phyloP scores from a whole-genome alignment of 2,329 filamentous ascomycete species.

The Fusarium sp. region DNA sequence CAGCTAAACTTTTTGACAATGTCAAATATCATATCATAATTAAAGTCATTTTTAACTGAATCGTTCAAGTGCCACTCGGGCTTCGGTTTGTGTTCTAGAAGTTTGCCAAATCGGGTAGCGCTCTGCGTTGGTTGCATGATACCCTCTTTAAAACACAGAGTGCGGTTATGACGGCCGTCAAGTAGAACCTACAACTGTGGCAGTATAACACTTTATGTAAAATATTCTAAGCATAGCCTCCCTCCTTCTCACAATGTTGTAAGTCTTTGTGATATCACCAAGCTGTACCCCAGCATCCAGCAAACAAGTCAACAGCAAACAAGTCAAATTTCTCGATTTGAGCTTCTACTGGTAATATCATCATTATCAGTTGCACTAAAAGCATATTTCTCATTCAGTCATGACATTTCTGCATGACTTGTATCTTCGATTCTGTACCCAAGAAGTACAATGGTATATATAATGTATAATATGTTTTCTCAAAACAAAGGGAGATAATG shows the following conservation, averaged over 20 bases:
- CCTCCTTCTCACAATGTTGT: neutral
- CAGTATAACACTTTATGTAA: too few species aligned
- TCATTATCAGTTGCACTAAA: neutral
- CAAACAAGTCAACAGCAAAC: neutral
- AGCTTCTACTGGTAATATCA: neutral
- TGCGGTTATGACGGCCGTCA: neutral
- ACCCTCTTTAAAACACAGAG: neutral
- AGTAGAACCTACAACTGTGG: neutral
- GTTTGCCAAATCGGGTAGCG: neutral
- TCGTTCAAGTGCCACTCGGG: neutral
- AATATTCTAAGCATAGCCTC: neutral
- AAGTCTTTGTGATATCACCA: neutral
- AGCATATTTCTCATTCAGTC: neutral
- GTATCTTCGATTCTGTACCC: conserved; percentile 13
- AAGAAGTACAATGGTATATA: conserved; percentile 18
- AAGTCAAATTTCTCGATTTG: neutral
- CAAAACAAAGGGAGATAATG: conserved; percentile 25
- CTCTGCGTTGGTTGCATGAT: neutral
- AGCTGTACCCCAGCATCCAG: neutral
- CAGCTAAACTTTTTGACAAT: too few species aligned
- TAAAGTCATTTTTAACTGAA: neutral
- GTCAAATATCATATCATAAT: neutral
- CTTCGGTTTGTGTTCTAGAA: neutral
- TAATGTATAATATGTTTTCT: conserved; percentile 25
- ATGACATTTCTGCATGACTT: conserved; percentile 10